Conservation (phyloP, 148 eudicot species). For the Rhododendron ferrugineum region DNA sequence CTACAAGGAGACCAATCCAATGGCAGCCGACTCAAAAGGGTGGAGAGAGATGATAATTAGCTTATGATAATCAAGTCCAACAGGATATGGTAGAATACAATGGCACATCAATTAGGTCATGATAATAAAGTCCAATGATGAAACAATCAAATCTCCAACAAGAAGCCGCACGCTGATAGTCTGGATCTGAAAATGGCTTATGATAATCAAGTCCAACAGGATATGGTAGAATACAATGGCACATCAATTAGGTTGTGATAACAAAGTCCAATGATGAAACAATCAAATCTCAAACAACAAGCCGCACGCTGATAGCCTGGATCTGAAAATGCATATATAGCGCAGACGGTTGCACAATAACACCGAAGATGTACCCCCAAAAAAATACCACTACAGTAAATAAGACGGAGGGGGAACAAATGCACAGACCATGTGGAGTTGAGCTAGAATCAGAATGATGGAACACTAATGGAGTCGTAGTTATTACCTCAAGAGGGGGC, state of each 20-base stretch:
- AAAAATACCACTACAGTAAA: background rate
- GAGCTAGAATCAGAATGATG: background rate
- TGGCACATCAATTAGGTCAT: background rate
- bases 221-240: background rate
- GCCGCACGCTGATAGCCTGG: background rate
- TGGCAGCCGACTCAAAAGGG: background rate
- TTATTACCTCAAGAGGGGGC: slow-evolving; percentile 1
- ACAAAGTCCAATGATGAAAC: background rate
- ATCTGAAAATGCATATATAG: background rate
- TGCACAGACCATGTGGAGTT: background rate
- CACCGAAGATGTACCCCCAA: background rate
- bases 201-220: background rate
- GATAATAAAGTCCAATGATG: background rate
- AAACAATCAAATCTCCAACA: background rate
- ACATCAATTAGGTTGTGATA: background rate
- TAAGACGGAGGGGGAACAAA: background rate
- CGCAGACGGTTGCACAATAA: background rate
- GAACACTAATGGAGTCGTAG: background rate
- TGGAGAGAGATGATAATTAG: background rate
- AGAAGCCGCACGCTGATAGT: background rate
- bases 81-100: background rate
- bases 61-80: background rate
- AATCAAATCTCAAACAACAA: background rate
- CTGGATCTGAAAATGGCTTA: background rate
- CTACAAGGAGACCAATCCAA: background rate